Conservation (phyloP, 2,329 filamentous ascomycete genomes). For the Talaromyces sp. region DNA sequence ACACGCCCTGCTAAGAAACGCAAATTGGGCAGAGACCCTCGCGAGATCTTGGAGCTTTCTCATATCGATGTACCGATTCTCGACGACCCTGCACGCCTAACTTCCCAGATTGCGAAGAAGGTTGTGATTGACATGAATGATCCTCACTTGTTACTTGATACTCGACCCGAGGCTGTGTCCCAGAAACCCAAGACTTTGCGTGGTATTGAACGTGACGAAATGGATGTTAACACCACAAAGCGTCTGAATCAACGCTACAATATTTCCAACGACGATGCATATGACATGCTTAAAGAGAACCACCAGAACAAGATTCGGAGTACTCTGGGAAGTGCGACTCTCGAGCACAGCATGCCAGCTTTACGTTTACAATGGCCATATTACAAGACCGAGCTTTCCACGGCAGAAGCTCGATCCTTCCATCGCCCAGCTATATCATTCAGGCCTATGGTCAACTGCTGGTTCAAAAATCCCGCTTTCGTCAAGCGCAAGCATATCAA, state of each 20-base stretch:
- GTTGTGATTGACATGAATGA: slow-evolving; percentile 85
- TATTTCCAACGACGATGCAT: slow-evolving; percentile 91
- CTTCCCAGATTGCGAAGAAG: slow-evolving; percentile 67
- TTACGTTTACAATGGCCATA: slow-evolving; percentile 91
- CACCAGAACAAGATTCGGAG: slow-evolving; percentile 94
- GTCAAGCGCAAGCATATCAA: slow-evolving; percentile 80
- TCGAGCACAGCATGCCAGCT: slow-evolving; percentile 91
- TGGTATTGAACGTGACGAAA: slow-evolving; percentile 46
- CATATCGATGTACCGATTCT: slow-evolving; percentile 65
- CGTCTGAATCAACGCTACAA: slow-evolving; percentile 82
- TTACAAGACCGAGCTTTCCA: slow-evolving; percentile 78
- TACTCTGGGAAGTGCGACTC: slow-evolving; percentile 81
- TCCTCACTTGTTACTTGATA: slow-evolving; percentile 77
- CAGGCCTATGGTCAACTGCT: slow-evolving; percentile 62
- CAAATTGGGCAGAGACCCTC: slow-evolving; percentile 44
- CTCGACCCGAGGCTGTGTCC: slow-evolving; percentile 57
- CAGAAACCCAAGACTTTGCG: slow-evolving; percentile 45
- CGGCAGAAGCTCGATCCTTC: slow-evolving; percentile 71
- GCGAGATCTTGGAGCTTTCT: slow-evolving; percentile 47
- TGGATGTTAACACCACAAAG: slow-evolving; percentile 66
- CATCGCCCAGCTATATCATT: slow-evolving; percentile 77
- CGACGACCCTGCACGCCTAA: slow-evolving; percentile 72
- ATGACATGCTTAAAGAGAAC: slow-evolving; percentile 93
- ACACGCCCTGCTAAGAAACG: slow-evolving; percentile 61
- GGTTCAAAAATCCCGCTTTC: slow-evolving; percentile 65